These are phyloP conservation scores for Myxozyma kluyveri DNA, from an alignment of 805 yeast genomes.

Conservation along the genomic window DNA sequence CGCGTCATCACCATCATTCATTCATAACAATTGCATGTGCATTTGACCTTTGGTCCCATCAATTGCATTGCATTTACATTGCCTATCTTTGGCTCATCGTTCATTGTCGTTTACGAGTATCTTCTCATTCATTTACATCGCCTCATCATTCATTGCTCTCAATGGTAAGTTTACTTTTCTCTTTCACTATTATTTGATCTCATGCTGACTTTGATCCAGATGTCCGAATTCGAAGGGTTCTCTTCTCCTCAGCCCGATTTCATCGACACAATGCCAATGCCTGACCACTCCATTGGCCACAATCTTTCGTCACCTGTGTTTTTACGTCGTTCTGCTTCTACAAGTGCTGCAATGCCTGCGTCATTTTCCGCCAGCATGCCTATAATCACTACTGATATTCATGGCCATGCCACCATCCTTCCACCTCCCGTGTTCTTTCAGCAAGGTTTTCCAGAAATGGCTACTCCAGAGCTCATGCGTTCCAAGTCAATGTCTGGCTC, in stretches of 20 bases:
- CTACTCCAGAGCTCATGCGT: background rate
- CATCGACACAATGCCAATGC: background rate
- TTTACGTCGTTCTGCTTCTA: slow-evolving; percentile 15
- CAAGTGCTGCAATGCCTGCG: slow-evolving; percentile 9
- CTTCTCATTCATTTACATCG: background rate
- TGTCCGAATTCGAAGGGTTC: slow-evolving; percentile 1
- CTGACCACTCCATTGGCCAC: slow-evolving; percentile 12
- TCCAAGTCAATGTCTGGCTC: background rate
- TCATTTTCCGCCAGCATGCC: slow-evolving; percentile 23
- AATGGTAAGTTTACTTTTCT: background rate
- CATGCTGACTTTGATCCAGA: background rate
- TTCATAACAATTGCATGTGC: background rate
- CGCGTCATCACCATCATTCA: no score
- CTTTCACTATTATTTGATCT: background rate
- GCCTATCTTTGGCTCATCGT: background rate
- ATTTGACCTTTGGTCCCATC: background rate
- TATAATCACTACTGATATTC: slow-evolving; percentile 22
- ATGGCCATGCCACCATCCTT: slow-evolving; percentile 25
- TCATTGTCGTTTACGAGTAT: background rate
- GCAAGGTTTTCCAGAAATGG: background rate
- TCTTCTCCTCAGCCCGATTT: background rate
- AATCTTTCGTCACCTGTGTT: slow-evolving; percentile 22
- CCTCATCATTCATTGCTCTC: background rate
- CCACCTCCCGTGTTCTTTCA: slow-evolving; percentile 24
- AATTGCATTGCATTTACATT: background rate